Conservation (phyloP, 768 basidiomycete species). For the Porphyrellus cyaneotinctus region DNA sequence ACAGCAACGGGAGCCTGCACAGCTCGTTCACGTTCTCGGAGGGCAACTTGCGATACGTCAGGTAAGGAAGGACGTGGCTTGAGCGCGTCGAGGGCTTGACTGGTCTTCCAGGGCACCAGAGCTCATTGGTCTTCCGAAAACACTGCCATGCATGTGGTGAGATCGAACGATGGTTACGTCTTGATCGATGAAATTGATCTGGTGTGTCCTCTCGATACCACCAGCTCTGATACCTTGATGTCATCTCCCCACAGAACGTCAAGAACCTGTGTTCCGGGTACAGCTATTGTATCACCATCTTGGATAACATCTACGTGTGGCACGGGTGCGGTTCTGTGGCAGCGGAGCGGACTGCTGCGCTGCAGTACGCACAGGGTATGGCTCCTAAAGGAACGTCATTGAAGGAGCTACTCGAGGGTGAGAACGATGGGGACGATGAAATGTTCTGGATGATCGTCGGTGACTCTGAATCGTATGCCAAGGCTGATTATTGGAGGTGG, state of each 20-base stretch:
- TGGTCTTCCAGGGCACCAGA: slow-evolving; percentile 52
- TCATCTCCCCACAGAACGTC: slow-evolving; percentile 39
- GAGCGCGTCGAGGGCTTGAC: neutral
- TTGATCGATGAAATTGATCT: slow-evolving; percentile 71
- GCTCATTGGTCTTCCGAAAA: slow-evolving; percentile 76
- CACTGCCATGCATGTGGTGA: slow-evolving; percentile 75
- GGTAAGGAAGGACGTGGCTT: slow-evolving; percentile 36
- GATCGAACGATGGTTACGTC: slow-evolving; percentile 46
- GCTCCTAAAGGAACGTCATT: slow-evolving; percentile 36
- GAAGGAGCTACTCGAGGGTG: slow-evolving; percentile 61
- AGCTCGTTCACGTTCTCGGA: slow-evolving; percentile 61
- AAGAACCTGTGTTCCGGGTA: slow-evolving; percentile 80
- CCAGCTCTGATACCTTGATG: slow-evolving; percentile 2
- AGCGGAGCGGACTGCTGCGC: slow-evolving; percentile 57
- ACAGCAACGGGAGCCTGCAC: slow-evolving; percentile 62
- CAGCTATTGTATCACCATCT: slow-evolving; percentile 70
- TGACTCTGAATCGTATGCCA: slow-evolving; percentile 62
- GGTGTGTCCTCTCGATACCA: slow-evolving; percentile 34
- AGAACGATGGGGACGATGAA: slow-evolving; percentile 58
- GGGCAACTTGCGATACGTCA: slow-evolving; percentile 72
- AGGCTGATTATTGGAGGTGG: slow-evolving; percentile 84
- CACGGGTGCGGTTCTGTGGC: slow-evolving; percentile 66
- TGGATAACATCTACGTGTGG: slow-evolving; percentile 77
- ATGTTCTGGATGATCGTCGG: slow-evolving; percentile 88
- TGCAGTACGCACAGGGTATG: slow-evolving; percentile 54